Conservation (phyloP, 257 asterid species). For the Eucommia ulmoides region DNA sequence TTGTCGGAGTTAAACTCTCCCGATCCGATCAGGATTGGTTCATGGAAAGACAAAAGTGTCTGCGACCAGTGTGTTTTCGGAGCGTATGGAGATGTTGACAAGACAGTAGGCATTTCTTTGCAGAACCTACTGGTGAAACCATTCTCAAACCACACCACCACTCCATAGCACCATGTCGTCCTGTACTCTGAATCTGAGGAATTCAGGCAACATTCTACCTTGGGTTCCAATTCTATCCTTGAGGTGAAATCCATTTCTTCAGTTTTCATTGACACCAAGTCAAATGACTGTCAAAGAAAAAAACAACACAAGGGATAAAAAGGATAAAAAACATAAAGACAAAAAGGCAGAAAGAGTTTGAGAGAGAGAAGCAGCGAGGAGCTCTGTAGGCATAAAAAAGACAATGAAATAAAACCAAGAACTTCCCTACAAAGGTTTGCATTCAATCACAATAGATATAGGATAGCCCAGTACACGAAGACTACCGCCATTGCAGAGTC, state of each 20-base stretch:
- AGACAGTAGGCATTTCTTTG: conserved; percentile 52
- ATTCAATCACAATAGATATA: too few species aligned
- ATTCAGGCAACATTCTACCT: conserved; percentile 9
- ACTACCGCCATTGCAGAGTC: too few species aligned
- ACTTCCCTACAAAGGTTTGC: too few species aligned
- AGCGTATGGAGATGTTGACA: conserved; percentile 79
- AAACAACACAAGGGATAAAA: background rate
- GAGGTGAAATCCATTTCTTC: conserved; percentile 84
- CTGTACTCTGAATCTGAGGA: conserved; percentile 12
- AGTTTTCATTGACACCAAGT: conserved; percentile 68
- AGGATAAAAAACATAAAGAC: background rate
- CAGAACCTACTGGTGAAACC: conserved; percentile 79
- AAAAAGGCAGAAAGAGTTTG: background rate
- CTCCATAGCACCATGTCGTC: conserved; percentile 56
- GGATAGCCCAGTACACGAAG: too few species aligned
- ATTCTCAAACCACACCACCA: conserved; percentile 87
- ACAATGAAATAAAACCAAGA: too few species aligned
- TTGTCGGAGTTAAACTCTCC: conserved; percentile 11
- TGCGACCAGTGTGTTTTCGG: conserved; percentile 92
- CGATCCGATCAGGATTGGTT: conserved; percentile 63
- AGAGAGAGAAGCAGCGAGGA: background rate
- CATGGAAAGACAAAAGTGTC: conserved; percentile 72
- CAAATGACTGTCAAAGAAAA: conserved; percentile 47
- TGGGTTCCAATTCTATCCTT: conserved; percentile 47
- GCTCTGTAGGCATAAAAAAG: background rate